A percentile compares a stretch with the other conserved stretches of the same genome.
These are phyloP conservation scores for Penicillium flavigenum DNA, from an alignment of 495 filamentous ascomycete genomes.

Conservation along the genomic window DNA sequence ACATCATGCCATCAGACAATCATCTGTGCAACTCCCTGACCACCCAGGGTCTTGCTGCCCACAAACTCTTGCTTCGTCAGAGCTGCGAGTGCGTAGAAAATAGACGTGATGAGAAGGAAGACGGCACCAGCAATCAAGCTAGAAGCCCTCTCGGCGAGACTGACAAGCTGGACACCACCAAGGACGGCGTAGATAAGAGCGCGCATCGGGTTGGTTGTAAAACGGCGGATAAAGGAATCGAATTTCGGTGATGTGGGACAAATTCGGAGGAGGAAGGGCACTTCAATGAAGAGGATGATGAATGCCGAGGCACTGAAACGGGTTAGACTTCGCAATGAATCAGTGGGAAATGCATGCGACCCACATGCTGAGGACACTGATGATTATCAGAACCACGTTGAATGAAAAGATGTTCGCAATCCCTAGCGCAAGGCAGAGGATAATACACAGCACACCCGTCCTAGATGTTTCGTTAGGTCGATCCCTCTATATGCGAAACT, in stretches of 20 bases:
- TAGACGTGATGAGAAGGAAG: conserved; percentile 69
- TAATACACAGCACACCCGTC: conserved; percentile 90
- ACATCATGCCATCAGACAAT: conserved; percentile 67
- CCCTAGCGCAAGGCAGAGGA: conserved; percentile 92
- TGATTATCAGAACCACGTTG: conserved; percentile 66
- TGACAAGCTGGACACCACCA: conserved; percentile 81
- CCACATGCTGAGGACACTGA: conserved; percentile 83
- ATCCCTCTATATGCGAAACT: background rate
- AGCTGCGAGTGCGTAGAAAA: conserved; percentile 82
- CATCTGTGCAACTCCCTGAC: conserved; percentile 95
- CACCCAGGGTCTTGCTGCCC: conserved; percentile 94
- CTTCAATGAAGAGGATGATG: conserved; percentile 93
- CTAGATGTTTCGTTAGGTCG: conserved; percentile 47
- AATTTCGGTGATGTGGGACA: conserved; percentile 92
- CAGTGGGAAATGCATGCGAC: conserved; percentile 4
- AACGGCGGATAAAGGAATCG: conserved; percentile 83
- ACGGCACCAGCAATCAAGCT: conserved; percentile 86
- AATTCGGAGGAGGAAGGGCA: conserved; percentile 94
- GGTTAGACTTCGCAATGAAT: conserved; percentile 15
- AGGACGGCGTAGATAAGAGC: conserved; percentile 84
- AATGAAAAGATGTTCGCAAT: conserved; percentile 85
- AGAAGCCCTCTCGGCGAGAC: conserved; percentile 56
- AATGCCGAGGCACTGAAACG: conserved; percentile 66
- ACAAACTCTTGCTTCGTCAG: conserved; percentile 92
- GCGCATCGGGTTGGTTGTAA: conserved; percentile 96